Evolutionary conservation across 306 rosid genomes (phyloP).

Genomic region (Cucumis hystrix): DNA sequence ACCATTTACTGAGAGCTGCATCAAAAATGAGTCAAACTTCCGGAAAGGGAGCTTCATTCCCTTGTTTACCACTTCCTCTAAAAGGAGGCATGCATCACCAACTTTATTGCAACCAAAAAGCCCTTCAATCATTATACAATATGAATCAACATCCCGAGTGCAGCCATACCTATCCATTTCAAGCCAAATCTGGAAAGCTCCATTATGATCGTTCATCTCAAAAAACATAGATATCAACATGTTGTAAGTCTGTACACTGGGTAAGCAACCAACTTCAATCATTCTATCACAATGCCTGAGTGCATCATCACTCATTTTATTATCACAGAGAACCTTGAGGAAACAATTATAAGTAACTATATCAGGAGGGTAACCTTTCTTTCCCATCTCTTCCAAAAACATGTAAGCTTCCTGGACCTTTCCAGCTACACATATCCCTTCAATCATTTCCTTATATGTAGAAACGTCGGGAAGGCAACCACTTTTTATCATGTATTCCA

Average conservation of each 20-base stretch:
- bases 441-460: slow-evolving; percentile 69
- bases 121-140: slow-evolving; percentile 81
- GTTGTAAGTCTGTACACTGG: slow-evolving; percentile 76
- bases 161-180: slow-evolving; percentile 60
- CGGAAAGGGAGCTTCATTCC: slow-evolving; percentile 63
- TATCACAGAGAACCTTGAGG: slow-evolving; percentile 75
- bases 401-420: slow-evolving; percentile 63
- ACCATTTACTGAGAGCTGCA: slow-evolving; percentile 60
- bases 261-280: slow-evolving; percentile 53
- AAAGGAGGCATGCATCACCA: slow-evolving; percentile 55
- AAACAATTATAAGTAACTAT: slow-evolving; percentile 82
- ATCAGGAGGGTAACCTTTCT: slow-evolving; percentile 84
- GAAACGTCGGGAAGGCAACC: slow-evolving; percentile 91
- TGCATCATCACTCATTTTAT: slow-evolving; percentile 60
- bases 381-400: slow-evolving; percentile 88
- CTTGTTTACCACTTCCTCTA: slow-evolving; percentile 59
- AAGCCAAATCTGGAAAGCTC: slow-evolving; percentile 71
- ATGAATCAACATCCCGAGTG: slow-evolving; percentile 38
- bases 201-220: slow-evolving; percentile 54
- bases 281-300: slow-evolving; percentile 47
- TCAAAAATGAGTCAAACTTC: slow-evolving; percentile 54
- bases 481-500: slow-evolving; percentile 56
- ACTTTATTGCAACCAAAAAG: slow-evolving; percentile 45
- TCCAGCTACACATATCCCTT: slow-evolving; percentile 80
- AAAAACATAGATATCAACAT: slow-evolving; percentile 81